These are phyloP conservation scores for Claviceps sp. DNA, from an alignment of 2,329 filamentous ascomycete species.

Conservation along the genomic window DNA sequence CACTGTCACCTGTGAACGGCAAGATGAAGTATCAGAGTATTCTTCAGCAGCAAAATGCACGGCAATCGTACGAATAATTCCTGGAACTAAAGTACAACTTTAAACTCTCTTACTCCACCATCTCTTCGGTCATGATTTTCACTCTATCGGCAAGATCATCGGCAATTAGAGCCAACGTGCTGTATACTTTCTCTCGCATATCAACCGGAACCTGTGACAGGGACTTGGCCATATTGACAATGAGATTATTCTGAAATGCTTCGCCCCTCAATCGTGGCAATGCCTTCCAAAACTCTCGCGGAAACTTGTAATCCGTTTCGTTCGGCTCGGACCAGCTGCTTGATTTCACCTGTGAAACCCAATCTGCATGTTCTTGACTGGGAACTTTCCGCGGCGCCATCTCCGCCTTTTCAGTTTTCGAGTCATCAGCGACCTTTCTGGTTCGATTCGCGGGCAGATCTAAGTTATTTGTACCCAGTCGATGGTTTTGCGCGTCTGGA, in stretches of 20 bases:
- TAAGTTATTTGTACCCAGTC: slow-evolving; percentile 22
- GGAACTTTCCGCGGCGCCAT: neutral
- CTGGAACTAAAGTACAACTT: neutral
- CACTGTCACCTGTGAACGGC: no score
- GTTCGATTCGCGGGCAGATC: neutral
- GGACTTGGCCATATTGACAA: neutral
- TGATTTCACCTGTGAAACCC: neutral
- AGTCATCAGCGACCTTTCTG: neutral
- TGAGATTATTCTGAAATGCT: neutral
- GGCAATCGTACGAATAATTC: no score
- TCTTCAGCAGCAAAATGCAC: no score
- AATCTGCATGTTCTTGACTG: neutral
- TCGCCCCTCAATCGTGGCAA: neutral
- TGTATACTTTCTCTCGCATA: neutral
- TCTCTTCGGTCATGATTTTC: neutral
- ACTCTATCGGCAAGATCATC: neutral
- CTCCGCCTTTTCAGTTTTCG: neutral
- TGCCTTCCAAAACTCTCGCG: neutral
- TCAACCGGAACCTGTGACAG: neutral
- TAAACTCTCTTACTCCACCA: neutral
- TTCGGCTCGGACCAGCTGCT: neutral
- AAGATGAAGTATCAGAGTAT: no score
- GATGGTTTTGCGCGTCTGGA: slow-evolving; percentile 49
- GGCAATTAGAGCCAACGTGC: neutral
- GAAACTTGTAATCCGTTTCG: neutral